Evolutionary conservation across 225 moss, liverwort and hornwort genomes (phyloP).

Genomic region (Antitrichia curtipendula): DNA sequence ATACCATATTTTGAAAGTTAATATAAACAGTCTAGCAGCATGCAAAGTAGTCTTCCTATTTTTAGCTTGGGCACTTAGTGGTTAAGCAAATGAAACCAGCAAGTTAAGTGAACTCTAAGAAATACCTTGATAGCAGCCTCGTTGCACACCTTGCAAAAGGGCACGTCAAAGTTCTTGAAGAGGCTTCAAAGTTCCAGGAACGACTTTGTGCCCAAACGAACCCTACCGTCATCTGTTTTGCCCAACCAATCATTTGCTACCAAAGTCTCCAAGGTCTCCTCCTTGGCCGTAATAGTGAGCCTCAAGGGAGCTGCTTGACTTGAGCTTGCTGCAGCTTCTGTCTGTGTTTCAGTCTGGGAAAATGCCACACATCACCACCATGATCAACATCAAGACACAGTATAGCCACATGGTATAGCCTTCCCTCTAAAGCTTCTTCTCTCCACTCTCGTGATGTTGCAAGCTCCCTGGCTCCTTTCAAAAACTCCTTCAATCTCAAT

Average conservation of each 20-base stretch:
- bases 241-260: slow-evolving; percentile 54
- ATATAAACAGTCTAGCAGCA: not conserved
- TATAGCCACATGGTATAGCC: not conserved
- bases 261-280: slow-evolving; percentile 46
- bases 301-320: slow-evolving; percentile 34
- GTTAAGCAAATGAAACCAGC: not conserved
- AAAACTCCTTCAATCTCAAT: too few relatives aligned
- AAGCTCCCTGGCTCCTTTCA: too few relatives aligned
- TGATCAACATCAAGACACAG: not conserved
- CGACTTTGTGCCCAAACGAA: slow-evolving; percentile 66
- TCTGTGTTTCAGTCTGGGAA: slow-evolving; percentile 22
- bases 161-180: slow-evolving; percentile 73
- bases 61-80: not conserved
- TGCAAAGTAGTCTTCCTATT: not conserved
- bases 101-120: not conserved
- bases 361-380: not conserved
- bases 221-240: slow-evolving; percentile 31
- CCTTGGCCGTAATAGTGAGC: slow-evolving; percentile 49
- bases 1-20: not conserved
- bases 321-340: slow-evolving; percentile 26
- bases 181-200: slow-evolving; percentile 75
- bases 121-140: slow-evolving; percentile 93
- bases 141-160: slow-evolving; percentile 85
- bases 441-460: too few relatives aligned
- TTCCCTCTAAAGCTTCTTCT: not conserved